These are phyloP conservation scores for Pseudisothecium myosuroides DNA, from an alignment of 225 moss, liverwort and hornwort genomes.

Conservation along the genomic window DNA sequence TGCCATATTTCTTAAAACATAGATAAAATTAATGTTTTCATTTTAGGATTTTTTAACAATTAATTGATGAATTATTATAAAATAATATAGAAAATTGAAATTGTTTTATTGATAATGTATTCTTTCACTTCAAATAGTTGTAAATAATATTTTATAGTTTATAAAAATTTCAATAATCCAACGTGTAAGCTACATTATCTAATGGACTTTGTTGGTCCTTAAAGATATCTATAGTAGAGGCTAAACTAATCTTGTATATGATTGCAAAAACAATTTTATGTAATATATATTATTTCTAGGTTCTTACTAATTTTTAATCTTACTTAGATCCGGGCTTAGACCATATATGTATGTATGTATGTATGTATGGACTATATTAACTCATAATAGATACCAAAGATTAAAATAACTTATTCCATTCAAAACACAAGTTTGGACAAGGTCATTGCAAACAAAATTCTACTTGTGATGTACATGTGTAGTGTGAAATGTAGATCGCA, in stretches of 20 bases:
- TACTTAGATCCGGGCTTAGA: too few species aligned
- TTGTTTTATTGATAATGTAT: neutral
- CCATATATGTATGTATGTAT: too few species aligned
- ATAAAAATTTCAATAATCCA: neutral
- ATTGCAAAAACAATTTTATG: neutral
- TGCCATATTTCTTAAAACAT: neutral
- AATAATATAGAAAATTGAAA: neutral
- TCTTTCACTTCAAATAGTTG: neutral
- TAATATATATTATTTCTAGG: neutral
- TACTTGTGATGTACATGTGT: neutral
- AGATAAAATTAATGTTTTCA: neutral
- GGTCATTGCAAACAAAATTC: neutral
- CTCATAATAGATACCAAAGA: neutral
- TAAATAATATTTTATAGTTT: neutral
- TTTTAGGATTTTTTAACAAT: fast-evolving
- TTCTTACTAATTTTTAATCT: too few species aligned
- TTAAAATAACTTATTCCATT: neutral
- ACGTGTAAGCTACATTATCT: neutral
- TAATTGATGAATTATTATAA: neutral
- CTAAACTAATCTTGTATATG: neutral
- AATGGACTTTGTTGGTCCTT: neutral
- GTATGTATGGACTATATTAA: too few species aligned
- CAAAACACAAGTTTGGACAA: fast-evolving
- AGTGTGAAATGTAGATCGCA: neutral
- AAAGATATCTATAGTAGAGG: neutral